These are phyloP conservation scores for Colletotrichum graminicola DNA, from an alignment of 2,329 filamentous ascomycete genomes.

Conservation along the genomic window DNA sequence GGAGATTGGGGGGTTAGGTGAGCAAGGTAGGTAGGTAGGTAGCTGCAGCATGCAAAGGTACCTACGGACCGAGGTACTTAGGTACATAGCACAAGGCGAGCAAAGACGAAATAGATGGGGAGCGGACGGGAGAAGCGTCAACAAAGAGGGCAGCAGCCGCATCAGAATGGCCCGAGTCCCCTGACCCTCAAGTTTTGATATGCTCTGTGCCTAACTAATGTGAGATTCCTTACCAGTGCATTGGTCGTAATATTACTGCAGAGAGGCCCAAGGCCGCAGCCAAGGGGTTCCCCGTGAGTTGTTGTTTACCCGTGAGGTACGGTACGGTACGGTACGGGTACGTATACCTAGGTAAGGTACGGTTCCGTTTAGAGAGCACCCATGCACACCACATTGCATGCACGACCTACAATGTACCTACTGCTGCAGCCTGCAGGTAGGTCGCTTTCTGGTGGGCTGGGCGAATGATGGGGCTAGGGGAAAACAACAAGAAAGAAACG, in stretches of 20 bases:
- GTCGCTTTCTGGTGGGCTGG: constrained; percentile 7
- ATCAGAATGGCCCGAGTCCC: constrained; percentile 17
- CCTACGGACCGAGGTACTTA: background rate
- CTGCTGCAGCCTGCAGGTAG: constrained; percentile 18
- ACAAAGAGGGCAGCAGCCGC: background rate
- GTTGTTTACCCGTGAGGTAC: constrained; percentile 13
- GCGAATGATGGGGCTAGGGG: constrained; percentile 7
- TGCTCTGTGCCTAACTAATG: background rate
- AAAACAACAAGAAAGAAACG: background rate
- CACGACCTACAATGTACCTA: background rate
- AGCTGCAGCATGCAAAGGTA: background rate
- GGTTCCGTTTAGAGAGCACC: constrained; percentile 3
- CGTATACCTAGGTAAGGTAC: background rate
- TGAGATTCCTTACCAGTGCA: constrained; percentile 15
- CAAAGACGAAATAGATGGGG: background rate
- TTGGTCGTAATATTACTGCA: background rate
- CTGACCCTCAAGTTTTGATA: constrained; percentile 6
- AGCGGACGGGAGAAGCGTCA: background rate
- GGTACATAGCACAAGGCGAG: background rate
- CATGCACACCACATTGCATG: constrained; percentile 16
- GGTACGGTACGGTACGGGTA: background rate
- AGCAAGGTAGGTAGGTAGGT: background rate
- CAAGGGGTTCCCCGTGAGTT: constrained; percentile 4
- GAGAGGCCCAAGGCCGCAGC: constrained; percentile 10
- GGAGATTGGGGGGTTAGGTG: background rate